Base-by-base conservation (phyloP, 1,139 yeast species). In the Meyerozyma guilliermondii region DNA sequence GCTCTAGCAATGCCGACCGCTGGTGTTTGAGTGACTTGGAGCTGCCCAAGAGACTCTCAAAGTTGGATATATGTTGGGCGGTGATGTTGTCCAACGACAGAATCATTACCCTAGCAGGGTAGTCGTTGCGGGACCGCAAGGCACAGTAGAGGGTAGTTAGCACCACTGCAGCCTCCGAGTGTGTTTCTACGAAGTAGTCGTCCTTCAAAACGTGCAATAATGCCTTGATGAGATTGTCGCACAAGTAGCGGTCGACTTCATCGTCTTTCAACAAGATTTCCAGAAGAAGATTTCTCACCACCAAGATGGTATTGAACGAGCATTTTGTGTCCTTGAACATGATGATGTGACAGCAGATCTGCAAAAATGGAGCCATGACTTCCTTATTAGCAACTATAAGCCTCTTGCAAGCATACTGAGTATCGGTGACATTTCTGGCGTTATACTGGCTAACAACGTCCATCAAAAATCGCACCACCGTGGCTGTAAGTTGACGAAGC, bases 401-500 rank as follows among this genome's bases (percentile, higher is more conserved):
- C 46, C 78, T 69, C 55, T 88, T 76, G 55, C 84, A 76, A 17
- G 81, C 84, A 42, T 76, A 55, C 57, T 84, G 92, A 29, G 83
- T 78, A 38, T 80, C 79, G 13, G 72, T 66, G 29, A 76, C 65
- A 22, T 64, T 60, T 46, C 72, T 68, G 18, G 76, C 62, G 52
- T 73, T 70, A 44, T 63, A 64, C 59, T 89, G 97, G 9, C 96
- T 95, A 26, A 87, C 87, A 43, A 89, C 73, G 60, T 92, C 98
- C 68, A 92, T 87, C 51, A 92, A 65, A 55, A 91, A 74, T 47
- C 98, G 70, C 36, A 87, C 96, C n/a, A 87, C 89, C 6, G 95
- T 89, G 1, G 96, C 96, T 0, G 98, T 89, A 43, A 92, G 74
- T 61, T 92, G 98, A 49, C 98, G 73, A 49, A 92, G 70, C 73